Evolutionary conservation across 2,329 filamentous ascomycete species (phyloP).

Genomic region (Diplodia mutila): DNA sequence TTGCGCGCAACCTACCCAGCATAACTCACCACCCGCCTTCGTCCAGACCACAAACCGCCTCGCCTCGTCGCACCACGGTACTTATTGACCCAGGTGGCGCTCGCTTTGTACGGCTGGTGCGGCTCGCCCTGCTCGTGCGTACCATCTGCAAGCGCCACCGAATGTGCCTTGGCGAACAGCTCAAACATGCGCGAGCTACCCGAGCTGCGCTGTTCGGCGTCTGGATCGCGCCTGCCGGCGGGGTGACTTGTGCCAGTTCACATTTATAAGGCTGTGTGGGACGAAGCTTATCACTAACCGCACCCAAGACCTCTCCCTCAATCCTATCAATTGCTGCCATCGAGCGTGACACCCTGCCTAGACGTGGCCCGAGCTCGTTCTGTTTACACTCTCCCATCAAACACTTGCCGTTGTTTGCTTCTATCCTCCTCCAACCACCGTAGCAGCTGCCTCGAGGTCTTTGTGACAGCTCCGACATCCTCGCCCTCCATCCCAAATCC

Average conservation of each 20-base stretch:
- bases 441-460: not conserved
- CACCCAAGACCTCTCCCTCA: not conserved
- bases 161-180: not conserved
- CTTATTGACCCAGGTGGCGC: conserved; percentile 6
- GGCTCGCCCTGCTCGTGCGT: not conserved
- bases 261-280: not conserved
- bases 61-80: conserved; percentile 13
- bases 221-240: not conserved
- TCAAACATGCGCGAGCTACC: not conserved
- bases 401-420: conserved; percentile 2
- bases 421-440: not conserved
- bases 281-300: not conserved
- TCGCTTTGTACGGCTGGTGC: not conserved
- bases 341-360: not conserved
- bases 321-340: not conserved
- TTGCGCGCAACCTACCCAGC: conserved; percentile 25
- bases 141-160: not conserved
- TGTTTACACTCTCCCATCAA: not conserved
- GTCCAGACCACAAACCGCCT: not conserved
- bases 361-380: not conserved
- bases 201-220: not conserved
- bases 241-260: not conserved
- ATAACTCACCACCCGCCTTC: conserved; percentile 15
- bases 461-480: not conserved
- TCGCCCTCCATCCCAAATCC: not conserved